Percentiles rank a stretch among this genome's conserved stretches.
Evolutionary conservation across 2,329 filamentous ascomycete genomes (phyloP).

Genomic region (Diatrype stigma): DNA sequence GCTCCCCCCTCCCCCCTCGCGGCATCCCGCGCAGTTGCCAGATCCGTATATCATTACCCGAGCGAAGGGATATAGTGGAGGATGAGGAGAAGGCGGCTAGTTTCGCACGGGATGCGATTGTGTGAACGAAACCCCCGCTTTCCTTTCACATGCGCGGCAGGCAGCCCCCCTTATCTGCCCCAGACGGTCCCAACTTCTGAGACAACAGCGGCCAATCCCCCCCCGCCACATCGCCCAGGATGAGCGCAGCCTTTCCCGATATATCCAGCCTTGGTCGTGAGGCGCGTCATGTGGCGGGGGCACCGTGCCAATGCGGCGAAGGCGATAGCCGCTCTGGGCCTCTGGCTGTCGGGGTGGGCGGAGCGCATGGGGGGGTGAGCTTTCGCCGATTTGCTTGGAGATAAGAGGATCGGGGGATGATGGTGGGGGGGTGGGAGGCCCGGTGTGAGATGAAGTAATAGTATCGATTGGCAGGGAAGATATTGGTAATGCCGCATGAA

Average conservation of each 20-base stretch:
- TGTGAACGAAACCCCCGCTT: background rate
- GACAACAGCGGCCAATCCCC: background rate
- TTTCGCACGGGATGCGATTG: too few relatives aligned
- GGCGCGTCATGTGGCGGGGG: too few relatives aligned
- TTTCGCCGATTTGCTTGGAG: background rate
- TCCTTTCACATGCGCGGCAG: background rate
- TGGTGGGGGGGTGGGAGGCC: background rate
- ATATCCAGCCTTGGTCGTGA: background rate
- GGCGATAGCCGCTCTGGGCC: background rate
- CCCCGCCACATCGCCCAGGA: background rate
- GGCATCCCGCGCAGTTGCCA: background rate
- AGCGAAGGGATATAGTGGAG: background rate
- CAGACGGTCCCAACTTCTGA: background rate
- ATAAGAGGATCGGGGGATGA: background rate
- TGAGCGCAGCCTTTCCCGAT: background rate
- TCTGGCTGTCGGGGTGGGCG: background rate
- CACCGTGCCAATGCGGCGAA: too few relatives aligned
- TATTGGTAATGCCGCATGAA: background rate
- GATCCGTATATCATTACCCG: background rate
- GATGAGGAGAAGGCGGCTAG: too few relatives aligned
- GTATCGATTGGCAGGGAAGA: background rate
- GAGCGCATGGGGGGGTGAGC: background rate
- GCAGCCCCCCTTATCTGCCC: background rate
- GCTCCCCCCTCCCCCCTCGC: too few relatives aligned
- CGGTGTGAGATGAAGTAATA: background rate